Evolutionary conservation across 2,329 filamentous ascomycete genomes (phyloP).

Genomic region (Epichloe bromicola): DNA sequence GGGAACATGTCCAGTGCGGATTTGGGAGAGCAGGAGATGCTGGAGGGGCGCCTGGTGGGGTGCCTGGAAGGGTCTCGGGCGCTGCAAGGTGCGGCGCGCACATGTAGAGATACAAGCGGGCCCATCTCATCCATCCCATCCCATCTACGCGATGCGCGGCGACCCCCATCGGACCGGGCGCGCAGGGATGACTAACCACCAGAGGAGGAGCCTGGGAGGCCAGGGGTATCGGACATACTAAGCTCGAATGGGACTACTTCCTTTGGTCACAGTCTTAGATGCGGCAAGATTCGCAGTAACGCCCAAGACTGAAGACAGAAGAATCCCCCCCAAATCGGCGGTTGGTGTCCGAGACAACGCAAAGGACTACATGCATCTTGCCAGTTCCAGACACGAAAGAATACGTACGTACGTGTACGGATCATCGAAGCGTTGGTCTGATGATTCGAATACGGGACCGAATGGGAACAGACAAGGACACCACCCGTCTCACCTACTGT

Average conservation of each 20-base stretch:
- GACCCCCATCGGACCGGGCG: slow-evolving; percentile 3
- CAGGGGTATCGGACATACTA: slow-evolving; percentile 12
- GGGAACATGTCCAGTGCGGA: not conserved
- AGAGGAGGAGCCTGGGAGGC: not conserved
- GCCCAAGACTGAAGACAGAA: not conserved
- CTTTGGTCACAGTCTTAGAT: not conserved
- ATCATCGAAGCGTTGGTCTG: too few relatives aligned
- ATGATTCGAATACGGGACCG: not conserved
- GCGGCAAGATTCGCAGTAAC: too few relatives aligned
- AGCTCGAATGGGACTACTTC: slow-evolving; percentile 1
- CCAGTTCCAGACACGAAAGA: not conserved
- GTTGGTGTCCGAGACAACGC: not conserved
- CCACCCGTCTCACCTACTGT: not conserved
- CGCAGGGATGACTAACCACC: not conserved
- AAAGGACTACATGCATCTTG: not conserved
- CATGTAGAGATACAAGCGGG: slow-evolving; percentile 1
- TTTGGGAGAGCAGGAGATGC: too few relatives aligned
- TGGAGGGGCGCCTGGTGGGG: too few relatives aligned
- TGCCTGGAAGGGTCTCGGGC: not conserved
- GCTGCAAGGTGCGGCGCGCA: not conserved
- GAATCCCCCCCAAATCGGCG: not conserved
- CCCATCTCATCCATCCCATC: not conserved
- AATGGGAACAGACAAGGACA: not conserved
- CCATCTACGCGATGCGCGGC: slow-evolving; percentile 8
- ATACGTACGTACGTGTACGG: not conserved